phyloP scores from a whole-genome alignment of 202 grass and related monocot species.

The Panicum virgatum region DNA sequence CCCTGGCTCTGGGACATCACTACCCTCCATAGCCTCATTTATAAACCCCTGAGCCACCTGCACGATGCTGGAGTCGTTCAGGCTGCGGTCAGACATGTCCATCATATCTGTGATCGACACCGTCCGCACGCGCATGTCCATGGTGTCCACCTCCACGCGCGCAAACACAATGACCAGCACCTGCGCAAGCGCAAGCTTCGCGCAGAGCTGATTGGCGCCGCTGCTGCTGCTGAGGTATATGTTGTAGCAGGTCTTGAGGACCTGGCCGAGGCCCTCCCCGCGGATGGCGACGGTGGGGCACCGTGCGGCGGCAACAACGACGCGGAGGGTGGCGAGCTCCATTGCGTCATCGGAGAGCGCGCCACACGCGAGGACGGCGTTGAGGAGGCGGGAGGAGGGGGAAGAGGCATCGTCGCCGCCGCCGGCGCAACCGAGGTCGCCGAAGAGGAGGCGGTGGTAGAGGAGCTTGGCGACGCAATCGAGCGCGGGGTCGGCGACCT shows the following conservation, averaged over 20 bases:
- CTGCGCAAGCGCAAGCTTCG: slow-evolving; percentile 91
- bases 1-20: slow-evolving; percentile 44
- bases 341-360: slow-evolving; percentile 68
- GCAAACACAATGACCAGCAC: slow-evolving; percentile 73
- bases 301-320: slow-evolving; percentile 68
- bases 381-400: slow-evolving; percentile 57
- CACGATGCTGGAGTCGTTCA: slow-evolving; percentile 82
- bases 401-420: slow-evolving; percentile 32
- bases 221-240: slow-evolving; percentile 92
- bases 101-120: slow-evolving; percentile 84
- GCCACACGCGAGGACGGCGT: slow-evolving; percentile 58
- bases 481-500: slow-evolving; percentile 78
- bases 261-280: slow-evolving; percentile 72
- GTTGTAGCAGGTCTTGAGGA: slow-evolving; percentile 91
- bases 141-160: slow-evolving; percentile 58
- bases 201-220: slow-evolving; percentile 79
- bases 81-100: slow-evolving; percentile 86
- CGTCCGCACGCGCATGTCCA: slow-evolving; percentile 52
- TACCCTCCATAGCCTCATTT: slow-evolving; percentile 79
- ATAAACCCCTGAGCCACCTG: slow-evolving; percentile 88
- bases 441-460: slow-evolving; percentile 66
- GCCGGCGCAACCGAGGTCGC: slow-evolving; percentile 58
- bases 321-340: slow-evolving; percentile 74
- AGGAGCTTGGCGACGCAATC: slow-evolving; percentile 86
- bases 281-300: slow-evolving; percentile 70